Percentiles rank a stretch among this genome's conserved stretches.
These are phyloP conservation scores for Epichloe hybrida DNA, from an alignment of 2,329 filamentous ascomycete species.

Conservation along the genomic window DNA sequence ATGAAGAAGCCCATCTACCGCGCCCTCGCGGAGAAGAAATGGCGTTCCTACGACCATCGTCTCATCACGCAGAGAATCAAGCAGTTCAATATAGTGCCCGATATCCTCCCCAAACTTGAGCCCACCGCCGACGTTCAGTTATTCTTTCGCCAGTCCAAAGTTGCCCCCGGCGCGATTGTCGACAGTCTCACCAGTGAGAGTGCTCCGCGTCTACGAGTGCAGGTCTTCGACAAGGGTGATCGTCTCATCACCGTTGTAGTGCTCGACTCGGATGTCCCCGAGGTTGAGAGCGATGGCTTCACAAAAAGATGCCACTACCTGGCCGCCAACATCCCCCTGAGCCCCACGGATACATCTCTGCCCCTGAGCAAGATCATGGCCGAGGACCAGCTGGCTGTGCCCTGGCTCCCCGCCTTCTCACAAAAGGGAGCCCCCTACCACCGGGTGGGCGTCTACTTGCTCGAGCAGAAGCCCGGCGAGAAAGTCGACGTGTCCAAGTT, in stretches of 20 bases:
- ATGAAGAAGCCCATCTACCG: constrained; percentile 97
- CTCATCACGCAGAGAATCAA: constrained; percentile 73
- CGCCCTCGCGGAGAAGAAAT: constrained; percentile 73
- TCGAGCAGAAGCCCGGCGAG: constrained; percentile 59
- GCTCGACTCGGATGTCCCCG: constrained; percentile 81
- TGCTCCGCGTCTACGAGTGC: constrained; percentile 64
- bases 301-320: constrained; percentile 76
- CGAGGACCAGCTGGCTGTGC: constrained; percentile 53
- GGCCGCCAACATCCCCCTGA: constrained; percentile 50
- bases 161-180: constrained; percentile 67
- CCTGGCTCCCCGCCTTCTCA: constrained; percentile 76
- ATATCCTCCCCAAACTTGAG: constrained; percentile 69
- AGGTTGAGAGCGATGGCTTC: constrained; percentile 62
- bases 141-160: constrained; percentile 57
- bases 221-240: constrained; percentile 70
- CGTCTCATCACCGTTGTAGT: constrained; percentile 75
- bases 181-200: constrained; percentile 60
- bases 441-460: constrained; percentile 67
- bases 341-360: constrained; percentile 41
- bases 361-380: constrained; percentile 50
- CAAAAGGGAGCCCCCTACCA: constrained; percentile 86
- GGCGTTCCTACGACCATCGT: constrained; percentile 69
- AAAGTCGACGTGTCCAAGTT: constrained; percentile 44
- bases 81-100: constrained; percentile 78
- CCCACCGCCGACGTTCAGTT: constrained; percentile 70